Evolutionary conservation across 345 rosid genomes (phyloP).

Genomic region (Cardamine chenopodiifolia): DNA sequence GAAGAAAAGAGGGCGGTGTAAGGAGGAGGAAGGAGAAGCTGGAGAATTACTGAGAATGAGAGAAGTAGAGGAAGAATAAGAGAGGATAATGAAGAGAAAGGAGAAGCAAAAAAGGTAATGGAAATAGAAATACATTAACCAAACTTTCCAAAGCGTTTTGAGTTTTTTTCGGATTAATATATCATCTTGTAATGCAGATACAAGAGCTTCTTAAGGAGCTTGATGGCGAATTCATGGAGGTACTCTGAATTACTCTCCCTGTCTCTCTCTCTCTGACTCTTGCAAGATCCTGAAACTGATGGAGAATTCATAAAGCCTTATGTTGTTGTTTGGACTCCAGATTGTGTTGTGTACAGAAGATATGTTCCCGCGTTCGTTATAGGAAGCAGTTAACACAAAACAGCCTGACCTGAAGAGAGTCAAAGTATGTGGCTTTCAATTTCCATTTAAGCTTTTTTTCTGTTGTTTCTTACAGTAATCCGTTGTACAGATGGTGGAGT

Average conservation of each 20-base stretch:
- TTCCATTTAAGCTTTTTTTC: neutral
- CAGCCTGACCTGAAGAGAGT: slow-evolving; percentile 63
- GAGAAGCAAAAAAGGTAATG: too few relatives aligned
- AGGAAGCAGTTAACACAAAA: slow-evolving; percentile 75
- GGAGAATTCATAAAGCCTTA: slow-evolving; percentile 2
- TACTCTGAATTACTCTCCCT: slow-evolving; percentile 19
- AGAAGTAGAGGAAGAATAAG: too few relatives aligned
- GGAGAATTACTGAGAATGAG: too few relatives aligned
- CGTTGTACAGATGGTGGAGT: too few relatives aligned
- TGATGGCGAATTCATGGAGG: slow-evolving; percentile 90
- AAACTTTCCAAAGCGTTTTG: too few relatives aligned
- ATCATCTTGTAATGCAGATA: slow-evolving; percentile 50
- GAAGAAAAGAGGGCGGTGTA: slow-evolving; percentile 50
- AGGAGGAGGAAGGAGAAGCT: slow-evolving; percentile 47
- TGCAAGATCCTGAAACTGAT: slow-evolving; percentile 17
- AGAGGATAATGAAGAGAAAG: too few relatives aligned
- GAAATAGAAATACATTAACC: too few relatives aligned
- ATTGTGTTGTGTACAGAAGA: slow-evolving; percentile 69
- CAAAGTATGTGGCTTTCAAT: slow-evolving; percentile 50
- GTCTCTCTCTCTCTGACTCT: neutral
- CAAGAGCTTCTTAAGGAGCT: slow-evolving; percentile 65
- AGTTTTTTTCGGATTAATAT: too few relatives aligned
- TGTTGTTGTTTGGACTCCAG: slow-evolving; percentile 41
- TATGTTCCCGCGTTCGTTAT: slow-evolving; percentile 68
- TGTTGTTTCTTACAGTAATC: slow-evolving; percentile 14